Evolutionary conservation across 139 green algal species (phyloP).

Genomic region (Nannochloris sp.): DNA sequence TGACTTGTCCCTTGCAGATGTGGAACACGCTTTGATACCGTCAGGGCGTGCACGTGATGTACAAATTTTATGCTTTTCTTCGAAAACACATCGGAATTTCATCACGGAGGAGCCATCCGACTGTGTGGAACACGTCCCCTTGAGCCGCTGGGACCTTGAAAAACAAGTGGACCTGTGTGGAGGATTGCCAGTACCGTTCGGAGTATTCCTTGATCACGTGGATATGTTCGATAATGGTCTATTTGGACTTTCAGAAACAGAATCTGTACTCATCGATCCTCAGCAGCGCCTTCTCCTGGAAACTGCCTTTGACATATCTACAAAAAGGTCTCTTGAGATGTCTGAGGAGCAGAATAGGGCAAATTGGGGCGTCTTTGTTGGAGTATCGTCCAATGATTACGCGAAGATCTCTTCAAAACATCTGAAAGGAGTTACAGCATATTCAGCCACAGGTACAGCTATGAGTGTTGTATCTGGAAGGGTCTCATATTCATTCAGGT

Average conservation of each 20-base stretch:
- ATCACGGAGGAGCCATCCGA: conserved; percentile 8
- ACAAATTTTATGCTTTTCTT: not conserved
- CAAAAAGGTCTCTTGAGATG: not conserved
- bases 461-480: conserved; percentile 63
- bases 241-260: conserved; percentile 26
- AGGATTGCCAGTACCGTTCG: conserved; percentile 42
- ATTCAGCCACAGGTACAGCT: conserved; percentile 32
- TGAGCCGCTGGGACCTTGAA: conserved; percentile 43
- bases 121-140: conserved; percentile 22
- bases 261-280: conserved; percentile 64
- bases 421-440: conserved; percentile 38
- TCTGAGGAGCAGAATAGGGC: conserved; percentile 15
- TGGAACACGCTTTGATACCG: conserved; percentile 1
- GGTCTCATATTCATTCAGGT: conserved; percentile 61
- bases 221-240: conserved; percentile 42
- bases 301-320: conserved; percentile 24
- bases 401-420: conserved; percentile 11
- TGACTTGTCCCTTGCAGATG: not conserved
- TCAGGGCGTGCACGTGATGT: not conserved
- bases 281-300: conserved; percentile 71
- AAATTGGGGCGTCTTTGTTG: conserved; percentile 34
- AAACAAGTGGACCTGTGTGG: conserved; percentile 3
- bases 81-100: not conserved
- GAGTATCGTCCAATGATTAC: conserved; percentile 31
- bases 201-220: conserved; percentile 38